phyloP scores from a whole-genome alignment of 1,139 yeast species.

The Saccharomyces hybrid region DNA sequence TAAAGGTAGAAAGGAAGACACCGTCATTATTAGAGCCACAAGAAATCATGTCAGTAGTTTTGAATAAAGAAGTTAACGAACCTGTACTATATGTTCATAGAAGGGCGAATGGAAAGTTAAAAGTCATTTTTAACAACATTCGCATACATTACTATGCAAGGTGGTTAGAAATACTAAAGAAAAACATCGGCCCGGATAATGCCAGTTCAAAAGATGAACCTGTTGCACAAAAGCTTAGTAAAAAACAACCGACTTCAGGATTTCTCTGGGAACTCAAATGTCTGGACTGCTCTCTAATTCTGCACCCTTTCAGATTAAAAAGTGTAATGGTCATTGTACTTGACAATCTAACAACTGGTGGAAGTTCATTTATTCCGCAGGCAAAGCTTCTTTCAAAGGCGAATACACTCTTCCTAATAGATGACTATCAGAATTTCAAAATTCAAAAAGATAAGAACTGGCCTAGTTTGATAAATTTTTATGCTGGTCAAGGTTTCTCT shows the following conservation, averaged over 20 bases:
- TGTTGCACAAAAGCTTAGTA: slow-evolving; percentile 4
- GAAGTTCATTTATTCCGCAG: neutral
- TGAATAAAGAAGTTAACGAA: slow-evolving; percentile 10
- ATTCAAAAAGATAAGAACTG: slow-evolving; percentile 24
- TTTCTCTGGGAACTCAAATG: slow-evolving; percentile 39
- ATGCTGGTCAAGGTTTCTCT: slow-evolving; percentile 21
- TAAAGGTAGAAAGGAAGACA: slow-evolving; percentile 24
- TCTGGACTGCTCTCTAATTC: slow-evolving; percentile 47
- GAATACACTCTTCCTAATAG: slow-evolving; percentile 46
- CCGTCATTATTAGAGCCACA: slow-evolving; percentile 30
- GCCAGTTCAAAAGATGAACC: neutral
- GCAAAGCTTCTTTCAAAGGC: slow-evolving; percentile 33
- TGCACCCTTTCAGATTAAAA: slow-evolving; percentile 55
- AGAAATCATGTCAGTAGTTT: slow-evolving; percentile 11
- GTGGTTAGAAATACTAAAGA: slow-evolving; percentile 39
- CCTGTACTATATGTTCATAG: slow-evolving; percentile 34
- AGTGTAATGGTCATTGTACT: slow-evolving; percentile 44
- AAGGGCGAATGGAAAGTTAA: slow-evolving; percentile 28
- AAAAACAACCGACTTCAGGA: neutral
- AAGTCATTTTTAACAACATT: slow-evolving; percentile 40
- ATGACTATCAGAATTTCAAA: slow-evolving; percentile 40
- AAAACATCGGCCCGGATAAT: slow-evolving; percentile 1
- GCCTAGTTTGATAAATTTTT: slow-evolving; percentile 12
- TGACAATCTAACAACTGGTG: slow-evolving; percentile 32
- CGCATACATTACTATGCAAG: slow-evolving; percentile 46